Base-by-base conservation (phyloP, 164 flowering plant species). In the Chimonanthus praecox region DNA sequence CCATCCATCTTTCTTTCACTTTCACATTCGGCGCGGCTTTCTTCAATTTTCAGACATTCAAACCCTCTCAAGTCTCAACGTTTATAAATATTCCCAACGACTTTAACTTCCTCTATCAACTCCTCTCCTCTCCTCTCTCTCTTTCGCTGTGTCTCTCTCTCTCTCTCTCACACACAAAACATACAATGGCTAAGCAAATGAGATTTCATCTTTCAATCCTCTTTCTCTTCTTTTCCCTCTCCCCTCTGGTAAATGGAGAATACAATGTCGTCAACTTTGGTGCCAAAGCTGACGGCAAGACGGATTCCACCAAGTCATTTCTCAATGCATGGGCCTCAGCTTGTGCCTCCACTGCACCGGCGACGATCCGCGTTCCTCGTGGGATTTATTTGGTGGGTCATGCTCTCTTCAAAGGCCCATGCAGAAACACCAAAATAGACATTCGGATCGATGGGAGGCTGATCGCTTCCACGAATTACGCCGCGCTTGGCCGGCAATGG, bases 301-400 rank as follows among this genome's bases (percentile, higher is more conserved):
- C 78, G 7, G 78, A 76, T 47, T 64, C 78, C 4, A 76, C 77
- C 11, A 50, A 6, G 7, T 43, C 83, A 1, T 71, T 81, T 61
- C 74, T 76, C 8, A 58, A 47, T 3, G 80, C 84, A 61, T 82
- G 84, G 84, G 50, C 51, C 0, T 58, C 75, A 1, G 82, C 82
- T 51, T 82, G 84, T 70, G 72, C 69, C 45, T 77, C 84, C 3
- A 10, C 15, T 6, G 47, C 20, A 1, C 69, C 84, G 0, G 65
- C 78, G 0, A 73, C 71, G 33, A 65, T 82, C 13, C 75, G 72
- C 33, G 82, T 82, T 0, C 82, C 84, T 7, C 51, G 50, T 13
- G 84, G 84, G 48, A 48, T 65, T 16, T 82, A 47, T 51, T 72
- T 82, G 72, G 49, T 82, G 54, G 49, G 71, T 20, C 78, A 58